phyloP scores from a whole-genome alignment of 345 rosid genomes.

The Anacardium occidentale region DNA sequence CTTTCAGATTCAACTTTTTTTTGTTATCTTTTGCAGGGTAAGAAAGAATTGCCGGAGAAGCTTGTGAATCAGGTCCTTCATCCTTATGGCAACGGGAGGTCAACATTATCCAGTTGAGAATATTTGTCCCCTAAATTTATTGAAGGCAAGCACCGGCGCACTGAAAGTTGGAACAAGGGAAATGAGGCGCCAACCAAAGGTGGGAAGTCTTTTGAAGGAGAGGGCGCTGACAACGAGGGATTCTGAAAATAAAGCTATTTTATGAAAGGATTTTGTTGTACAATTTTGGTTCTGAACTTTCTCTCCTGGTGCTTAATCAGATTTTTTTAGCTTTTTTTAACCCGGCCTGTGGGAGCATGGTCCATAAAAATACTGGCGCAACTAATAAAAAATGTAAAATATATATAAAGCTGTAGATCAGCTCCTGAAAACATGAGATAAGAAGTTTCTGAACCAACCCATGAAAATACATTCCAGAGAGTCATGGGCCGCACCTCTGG shows the following conservation, averaged over 20 bases:
- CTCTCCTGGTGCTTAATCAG: background rate
- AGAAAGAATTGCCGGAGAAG: constrained; percentile 63
- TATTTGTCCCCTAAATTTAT: background rate
- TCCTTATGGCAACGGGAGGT: constrained; percentile 17
- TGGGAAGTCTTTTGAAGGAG: no score
- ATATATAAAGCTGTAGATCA: no score
- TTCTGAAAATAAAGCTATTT: background rate
- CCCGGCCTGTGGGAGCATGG: no score
- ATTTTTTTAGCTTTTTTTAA: no score
- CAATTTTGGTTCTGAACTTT: background rate
- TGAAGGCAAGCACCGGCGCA: background rate
- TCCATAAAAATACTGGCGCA: no score
- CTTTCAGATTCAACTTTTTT: constrained; percentile 6
- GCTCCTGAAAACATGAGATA: no score
- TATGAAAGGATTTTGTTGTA: background rate
- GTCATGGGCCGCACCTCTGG: no score
- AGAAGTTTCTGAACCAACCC: no score
- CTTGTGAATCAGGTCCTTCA: constrained; percentile 57
- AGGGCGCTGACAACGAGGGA: background rate
- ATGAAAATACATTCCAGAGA: no score
- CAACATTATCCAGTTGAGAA: background rate
- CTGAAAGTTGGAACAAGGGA: no score
- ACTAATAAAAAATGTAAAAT: no score
- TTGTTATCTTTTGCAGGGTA: constrained; percentile 47
- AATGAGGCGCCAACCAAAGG: no score